phyloP scores from a whole-genome alignment of 2,329 filamentous ascomycete genomes.

The Trichoderma guizhouense region DNA sequence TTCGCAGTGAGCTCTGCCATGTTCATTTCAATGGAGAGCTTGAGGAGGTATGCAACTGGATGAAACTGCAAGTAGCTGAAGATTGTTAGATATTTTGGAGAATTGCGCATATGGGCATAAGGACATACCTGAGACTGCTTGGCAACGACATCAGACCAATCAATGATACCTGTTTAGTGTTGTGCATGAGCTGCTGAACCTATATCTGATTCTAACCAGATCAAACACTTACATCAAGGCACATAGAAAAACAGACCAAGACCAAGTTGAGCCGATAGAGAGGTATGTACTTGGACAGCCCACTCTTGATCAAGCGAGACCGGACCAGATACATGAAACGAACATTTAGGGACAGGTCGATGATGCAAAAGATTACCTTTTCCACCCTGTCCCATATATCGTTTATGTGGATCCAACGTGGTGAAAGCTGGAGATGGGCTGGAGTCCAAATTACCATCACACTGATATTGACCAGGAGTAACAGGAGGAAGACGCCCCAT shows the following conservation, averaged over 20 bases:
- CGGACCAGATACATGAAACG: neutral
- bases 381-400: neutral
- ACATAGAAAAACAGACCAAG: neutral
- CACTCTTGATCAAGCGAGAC: neutral
- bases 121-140: neutral
- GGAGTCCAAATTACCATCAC: neutral
- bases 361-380: neutral
- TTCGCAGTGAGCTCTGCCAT: neutral
- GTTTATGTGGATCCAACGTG: neutral
- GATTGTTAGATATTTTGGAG: neutral
- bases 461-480: neutral
- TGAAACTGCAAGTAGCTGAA: neutral
- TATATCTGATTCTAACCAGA: neutral
- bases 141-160: neutral
- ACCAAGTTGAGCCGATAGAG: neutral
- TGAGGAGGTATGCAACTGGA: neutral
- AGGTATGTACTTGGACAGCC: neutral
- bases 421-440: neutral
- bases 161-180: neutral
- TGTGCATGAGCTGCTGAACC: neutral
- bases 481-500: neutral
- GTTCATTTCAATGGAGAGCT: neutral
- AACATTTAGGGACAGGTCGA: neutral
- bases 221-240: neutral
- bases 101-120: neutral